Conservation (phyloP, 2,329 filamentous ascomycete genomes). For the Trichoderma gracile region DNA sequence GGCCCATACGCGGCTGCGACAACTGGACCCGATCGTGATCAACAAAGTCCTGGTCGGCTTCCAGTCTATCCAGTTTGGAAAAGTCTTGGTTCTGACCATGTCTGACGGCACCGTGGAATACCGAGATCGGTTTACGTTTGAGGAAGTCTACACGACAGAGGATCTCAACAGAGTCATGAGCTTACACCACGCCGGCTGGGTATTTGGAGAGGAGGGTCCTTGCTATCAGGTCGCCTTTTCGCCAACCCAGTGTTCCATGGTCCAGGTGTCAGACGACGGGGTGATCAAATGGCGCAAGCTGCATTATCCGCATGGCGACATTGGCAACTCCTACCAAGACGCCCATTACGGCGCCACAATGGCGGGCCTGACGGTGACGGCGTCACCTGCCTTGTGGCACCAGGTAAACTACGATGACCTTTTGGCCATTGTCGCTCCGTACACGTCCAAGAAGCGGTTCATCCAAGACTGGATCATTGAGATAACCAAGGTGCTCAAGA, state of each 20-base stretch:
- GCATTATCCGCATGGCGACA: conserved; percentile 51
- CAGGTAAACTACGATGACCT: conserved; percentile 68
- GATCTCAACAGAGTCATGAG: conserved; percentile 67
- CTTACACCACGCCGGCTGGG: conserved; percentile 76
- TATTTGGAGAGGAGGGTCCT: conserved; percentile 64
- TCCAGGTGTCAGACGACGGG: conserved; percentile 59
- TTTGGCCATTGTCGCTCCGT: conserved; percentile 64
- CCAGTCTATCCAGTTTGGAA: conserved; percentile 68
- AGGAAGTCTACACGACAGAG: conserved; percentile 63
- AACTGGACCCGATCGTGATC: conserved; percentile 67
- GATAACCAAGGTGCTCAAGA: conserved; percentile 67
- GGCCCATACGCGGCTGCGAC: conserved; percentile 52
- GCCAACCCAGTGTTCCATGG: conserved; percentile 59
- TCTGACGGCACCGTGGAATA: conserved; percentile 82
- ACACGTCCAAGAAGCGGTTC: conserved; percentile 46
- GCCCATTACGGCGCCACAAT: conserved; percentile 59
- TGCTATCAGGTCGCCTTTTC: conserved; percentile 63
- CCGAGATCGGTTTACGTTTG: conserved; percentile 73
- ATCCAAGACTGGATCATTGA: conserved; percentile 64
- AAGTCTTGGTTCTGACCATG: conserved; percentile 69
- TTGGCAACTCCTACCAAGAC: conserved; percentile 51
- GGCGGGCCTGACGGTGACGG: conserved; percentile 59
- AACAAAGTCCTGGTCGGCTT: conserved; percentile 72
- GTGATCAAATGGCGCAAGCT: conserved; percentile 60
- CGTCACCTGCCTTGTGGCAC: conserved; percentile 48